Base-by-base conservation (phyloP, 2,329 filamentous ascomycete genomes). In the Pleomassaria siparia region DNA sequence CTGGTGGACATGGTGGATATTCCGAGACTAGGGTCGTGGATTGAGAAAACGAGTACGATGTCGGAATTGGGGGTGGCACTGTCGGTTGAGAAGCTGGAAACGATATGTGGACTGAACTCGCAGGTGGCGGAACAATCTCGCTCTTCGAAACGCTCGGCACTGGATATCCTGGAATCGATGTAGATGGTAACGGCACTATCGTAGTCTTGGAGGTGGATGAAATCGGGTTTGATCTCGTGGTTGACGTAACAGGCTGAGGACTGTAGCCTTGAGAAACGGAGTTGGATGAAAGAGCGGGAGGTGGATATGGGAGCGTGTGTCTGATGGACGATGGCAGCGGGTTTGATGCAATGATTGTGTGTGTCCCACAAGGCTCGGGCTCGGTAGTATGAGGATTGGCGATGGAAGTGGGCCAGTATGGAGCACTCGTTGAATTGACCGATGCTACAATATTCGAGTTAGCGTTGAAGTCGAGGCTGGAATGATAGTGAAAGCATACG, bases 361-460 rank as follows among this genome's bases (percentile, higher is more conserved):
- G 30, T 6, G 53, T 54, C 21, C 50, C 47, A 29, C 48, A 55
- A 35, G 53, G 50, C 37, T 52, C 50, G 8, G 15, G 11, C 9
- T 37, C 44, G 11, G 41, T 28, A 4, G 46, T 16, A 18, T 21
- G 32, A 26, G 21, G 30, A 25, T 18, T 25, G 12, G 40, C 40
- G 22, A 43, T 22, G 25, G 42, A 24, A 39, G 49, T 28, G 21
- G 51, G 47, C 46, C 52, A 51, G 44, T 55, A 55, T 33, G 55
- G 56, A 15, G 46, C 55, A 15, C 44, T 47, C n/a, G 49, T 43
- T 18, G 30, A 44, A 18, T 51, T 41, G 20, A 40, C 36, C 4
- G 51, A 44, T 53, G 54, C 54, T 55, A n/a, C n/a, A n/a, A n/a
- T n/a, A 37, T 11, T 28, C 7, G 7, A 12, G 13, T 37, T 37